A percentile compares a stretch with the other conserved stretches of the same genome.
phyloP scores from a whole-genome alignment of 768 basidiomycete genomes.

The Calocera cornea region DNA sequence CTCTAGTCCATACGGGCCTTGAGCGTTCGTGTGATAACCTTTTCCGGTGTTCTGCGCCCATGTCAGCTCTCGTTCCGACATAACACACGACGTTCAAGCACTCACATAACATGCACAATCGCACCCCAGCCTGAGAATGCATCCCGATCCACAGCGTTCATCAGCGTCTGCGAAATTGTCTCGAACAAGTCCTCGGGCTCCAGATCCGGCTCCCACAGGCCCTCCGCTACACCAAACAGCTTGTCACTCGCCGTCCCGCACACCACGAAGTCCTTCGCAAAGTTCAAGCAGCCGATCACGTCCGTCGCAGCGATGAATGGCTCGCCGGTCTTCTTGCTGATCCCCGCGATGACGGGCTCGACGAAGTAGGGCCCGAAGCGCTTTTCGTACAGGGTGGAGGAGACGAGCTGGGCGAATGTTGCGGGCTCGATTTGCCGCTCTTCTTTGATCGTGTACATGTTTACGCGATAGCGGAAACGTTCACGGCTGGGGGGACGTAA shows the following conservation, averaged over 20 bases:
- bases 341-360: conserved; percentile 90
- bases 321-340: conserved; percentile 38
- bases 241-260: conserved; percentile 86
- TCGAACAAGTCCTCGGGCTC: conserved; percentile 96
- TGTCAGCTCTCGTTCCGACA: conserved; percentile 12
- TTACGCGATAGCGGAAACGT: conserved; percentile 81
- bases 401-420: conserved; percentile 90
- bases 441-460: conserved; percentile 99
- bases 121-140: conserved; percentile 96
- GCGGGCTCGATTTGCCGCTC: conserved; percentile 92
- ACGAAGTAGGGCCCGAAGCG: conserved; percentile 95
- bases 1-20: conserved; percentile 80
- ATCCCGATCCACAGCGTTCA: conserved; percentile 93
- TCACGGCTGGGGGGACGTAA: conserved; percentile 46
- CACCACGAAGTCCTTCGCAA: conserved; percentile 94
- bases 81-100: conserved; percentile 13
- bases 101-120: conserved; percentile 89
- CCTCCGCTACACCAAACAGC: conserved; percentile 93
- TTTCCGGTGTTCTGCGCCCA: conserved; percentile 31
- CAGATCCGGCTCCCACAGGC: conserved; percentile 94
- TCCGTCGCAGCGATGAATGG: conserved; percentile 95
- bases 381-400: conserved; percentile 87
- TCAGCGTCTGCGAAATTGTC: conserved; percentile 88
- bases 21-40: conserved; percentile 67
- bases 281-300: conserved; percentile 83